Evolutionary conservation across 805 yeast genomes (phyloP).

Genomic region (Yamadazyma kitorensis): DNA sequence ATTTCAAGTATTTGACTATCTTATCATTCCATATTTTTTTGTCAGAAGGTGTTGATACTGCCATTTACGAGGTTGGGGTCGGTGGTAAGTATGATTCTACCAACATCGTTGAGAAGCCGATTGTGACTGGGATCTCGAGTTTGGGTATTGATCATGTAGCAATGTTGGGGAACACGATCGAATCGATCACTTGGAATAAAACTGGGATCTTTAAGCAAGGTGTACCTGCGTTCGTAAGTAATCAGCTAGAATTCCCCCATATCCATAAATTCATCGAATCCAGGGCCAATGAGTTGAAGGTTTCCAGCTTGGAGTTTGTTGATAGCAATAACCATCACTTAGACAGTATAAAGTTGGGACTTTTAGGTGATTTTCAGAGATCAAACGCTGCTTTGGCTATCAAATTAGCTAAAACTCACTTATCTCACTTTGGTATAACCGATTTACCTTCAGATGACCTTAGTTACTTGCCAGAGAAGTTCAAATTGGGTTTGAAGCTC

Average conservation of each 20-base stretch:
- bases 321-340: slow-evolving; percentile 33
- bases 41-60: slow-evolving; percentile 87
- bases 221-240: slow-evolving; percentile 63
- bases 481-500: slow-evolving; percentile 55
- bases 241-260: slow-evolving; percentile 49
- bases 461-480: slow-evolving; percentile 44
- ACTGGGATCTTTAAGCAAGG: slow-evolving; percentile 83
- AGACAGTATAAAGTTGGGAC: slow-evolving; percentile 53
- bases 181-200: slow-evolving; percentile 93
- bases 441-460: slow-evolving; percentile 20
- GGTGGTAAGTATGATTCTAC: slow-evolving; percentile 99
- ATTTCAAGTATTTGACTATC: slow-evolving; percentile 86
- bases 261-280: slow-evolving; percentile 56
- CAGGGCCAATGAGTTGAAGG: slow-evolving; percentile 65
- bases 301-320: slow-evolving; percentile 48
- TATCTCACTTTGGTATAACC: slow-evolving; percentile 45
- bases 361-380: slow-evolving; percentile 81
- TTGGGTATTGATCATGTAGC: slow-evolving; percentile 90
- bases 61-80: slow-evolving; percentile 96
- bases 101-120: slow-evolving; percentile 74
- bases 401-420: slow-evolving; percentile 60
- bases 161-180: slow-evolving; percentile 83
- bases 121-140: slow-evolving; percentile 80
- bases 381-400: slow-evolving; percentile 88
- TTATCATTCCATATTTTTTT: slow-evolving; percentile 88